These are phyloP conservation scores for Cladorrhinum sp. DNA, from an alignment of 2,329 filamentous ascomycete species.

Conservation along the genomic window DNA sequence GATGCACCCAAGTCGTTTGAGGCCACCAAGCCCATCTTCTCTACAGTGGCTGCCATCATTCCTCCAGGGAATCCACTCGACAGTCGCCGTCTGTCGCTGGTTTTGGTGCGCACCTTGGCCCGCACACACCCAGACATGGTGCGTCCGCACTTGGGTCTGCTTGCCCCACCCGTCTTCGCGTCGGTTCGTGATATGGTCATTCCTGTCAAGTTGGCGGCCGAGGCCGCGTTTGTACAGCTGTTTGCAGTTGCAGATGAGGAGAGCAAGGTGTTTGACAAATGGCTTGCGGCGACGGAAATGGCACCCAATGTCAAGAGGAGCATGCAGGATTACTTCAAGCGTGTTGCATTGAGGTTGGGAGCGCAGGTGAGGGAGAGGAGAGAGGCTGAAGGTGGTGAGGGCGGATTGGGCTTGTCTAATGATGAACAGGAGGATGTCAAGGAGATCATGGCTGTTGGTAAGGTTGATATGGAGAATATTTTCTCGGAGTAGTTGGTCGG, in stretches of 20 bases:
- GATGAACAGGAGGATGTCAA: slow-evolving; percentile 93
- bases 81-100: slow-evolving; percentile 79
- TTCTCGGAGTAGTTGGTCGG: slow-evolving; percentile 37
- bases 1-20: slow-evolving; percentile 70
- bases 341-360: slow-evolving; percentile 81
- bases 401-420: slow-evolving; percentile 78
- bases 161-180: slow-evolving; percentile 83
- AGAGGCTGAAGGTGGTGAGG: slow-evolving; percentile 86
- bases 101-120: slow-evolving; percentile 81
- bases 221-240: slow-evolving; percentile 87
- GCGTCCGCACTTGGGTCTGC: slow-evolving; percentile 72
- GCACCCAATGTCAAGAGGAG: slow-evolving; percentile 73
- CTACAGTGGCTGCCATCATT: slow-evolving; percentile 71
- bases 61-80: slow-evolving; percentile 76
- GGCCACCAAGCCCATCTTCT: slow-evolving; percentile 73
- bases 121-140: slow-evolving; percentile 76
- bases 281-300: slow-evolving; percentile 68
- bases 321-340: slow-evolving; percentile 97
- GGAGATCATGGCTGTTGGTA: slow-evolving; percentile 94
- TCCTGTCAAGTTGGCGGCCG: slow-evolving; percentile 90
- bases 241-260: slow-evolving; percentile 91
- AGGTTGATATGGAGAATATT: slow-evolving; percentile 72
- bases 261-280: slow-evolving; percentile 83
- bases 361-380: slow-evolving; percentile 82
- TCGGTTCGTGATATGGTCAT: slow-evolving; percentile 89